These are phyloP conservation scores for Pseudozyma thailandica DNA, from an alignment of 1,284 basidiomycete genomes.

Conservation along the genomic window DNA sequence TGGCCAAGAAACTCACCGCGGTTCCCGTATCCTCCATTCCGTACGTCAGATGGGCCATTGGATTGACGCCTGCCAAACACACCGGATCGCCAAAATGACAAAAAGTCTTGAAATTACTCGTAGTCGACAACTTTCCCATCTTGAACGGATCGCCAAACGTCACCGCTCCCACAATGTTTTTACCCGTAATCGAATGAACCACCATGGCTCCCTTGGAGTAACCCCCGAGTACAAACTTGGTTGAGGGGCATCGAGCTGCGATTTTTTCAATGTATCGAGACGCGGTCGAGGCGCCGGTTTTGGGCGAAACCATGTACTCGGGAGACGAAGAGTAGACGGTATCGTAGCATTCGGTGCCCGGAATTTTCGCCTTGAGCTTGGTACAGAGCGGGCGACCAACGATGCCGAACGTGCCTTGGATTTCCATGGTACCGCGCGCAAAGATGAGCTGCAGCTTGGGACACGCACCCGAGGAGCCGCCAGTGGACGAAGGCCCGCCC, in stretches of 20 bases:
- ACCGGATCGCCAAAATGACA: conserved; percentile 35
- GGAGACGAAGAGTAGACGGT: conserved; percentile 17
- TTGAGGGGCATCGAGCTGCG: conserved; percentile 12
- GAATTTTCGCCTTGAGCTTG: conserved; percentile 11
- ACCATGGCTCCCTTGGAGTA: conserved; percentile 44
- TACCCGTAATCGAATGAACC: conserved; percentile 16
- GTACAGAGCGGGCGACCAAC: conserved; percentile 35
- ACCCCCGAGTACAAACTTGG: conserved; percentile 29
- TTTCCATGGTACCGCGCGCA: conserved; percentile 31
- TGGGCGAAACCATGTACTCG: conserved; percentile 31
- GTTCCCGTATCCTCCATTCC: background rate
- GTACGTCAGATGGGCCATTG: conserved; percentile 38
- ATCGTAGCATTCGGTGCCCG: conserved; percentile 37
- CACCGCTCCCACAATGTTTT: conserved; percentile 32
- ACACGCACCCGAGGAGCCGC: conserved; percentile 10
- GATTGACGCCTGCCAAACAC: conserved; percentile 26
- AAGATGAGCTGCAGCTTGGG: conserved; percentile 37
- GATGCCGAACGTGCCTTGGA: conserved; percentile 43
- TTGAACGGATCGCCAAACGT: conserved; percentile 44
- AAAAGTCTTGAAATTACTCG: conserved; percentile 20
- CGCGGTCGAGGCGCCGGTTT: conserved; percentile 11
- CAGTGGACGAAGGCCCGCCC: background rate
- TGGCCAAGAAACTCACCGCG: conserved; percentile 26
- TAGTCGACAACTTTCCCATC: conserved; percentile 12
- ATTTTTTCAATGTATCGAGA: conserved; percentile 11